A percentile compares a stretch with the other conserved stretches of the same genome.
These are phyloP conservation scores for Russula foetens DNA, from an alignment of 768 basidiomycete genomes.

Conservation along the genomic window DNA sequence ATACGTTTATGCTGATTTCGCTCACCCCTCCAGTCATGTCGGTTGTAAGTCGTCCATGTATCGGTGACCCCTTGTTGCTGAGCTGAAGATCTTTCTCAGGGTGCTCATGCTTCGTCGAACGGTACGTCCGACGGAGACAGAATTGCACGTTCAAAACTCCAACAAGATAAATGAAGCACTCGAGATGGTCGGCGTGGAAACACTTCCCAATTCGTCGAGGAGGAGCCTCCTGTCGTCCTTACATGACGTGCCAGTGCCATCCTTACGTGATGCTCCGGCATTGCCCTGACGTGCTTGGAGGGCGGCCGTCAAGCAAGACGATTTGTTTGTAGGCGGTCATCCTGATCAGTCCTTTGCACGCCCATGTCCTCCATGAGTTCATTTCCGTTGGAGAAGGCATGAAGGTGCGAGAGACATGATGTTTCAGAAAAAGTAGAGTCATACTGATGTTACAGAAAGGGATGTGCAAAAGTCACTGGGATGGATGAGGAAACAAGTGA, in stretches of 20 bases:
- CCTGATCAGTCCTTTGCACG: not conserved
- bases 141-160: not conserved
- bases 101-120: conserved; percentile 18
- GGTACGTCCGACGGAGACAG: conserved; percentile 11
- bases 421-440: not conserved
- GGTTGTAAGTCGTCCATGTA: conserved; percentile 1
- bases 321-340: not conserved
- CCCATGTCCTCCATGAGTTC: not conserved
- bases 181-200: conserved; percentile 1
- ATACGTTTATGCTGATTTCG: not conserved
- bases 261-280: no score
- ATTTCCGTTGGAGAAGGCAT: not conserved
- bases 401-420: conserved; percentile 10
- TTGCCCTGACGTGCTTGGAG: not conserved
- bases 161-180: conserved; percentile 13
- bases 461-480: conserved; percentile 9
- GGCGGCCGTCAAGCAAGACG: not conserved
- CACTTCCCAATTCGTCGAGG: not conserved
- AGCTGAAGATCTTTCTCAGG: not conserved
- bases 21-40: conserved; percentile 6
- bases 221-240: not conserved
- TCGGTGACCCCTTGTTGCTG: not conserved
- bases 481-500: conserved; percentile 13
- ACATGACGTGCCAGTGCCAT: no score
- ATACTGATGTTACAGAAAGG: conserved; percentile 16